These are phyloP conservation scores for Corchorus capsularis DNA, from an alignment of 345 rosid genomes.

Conservation along the genomic window DNA sequence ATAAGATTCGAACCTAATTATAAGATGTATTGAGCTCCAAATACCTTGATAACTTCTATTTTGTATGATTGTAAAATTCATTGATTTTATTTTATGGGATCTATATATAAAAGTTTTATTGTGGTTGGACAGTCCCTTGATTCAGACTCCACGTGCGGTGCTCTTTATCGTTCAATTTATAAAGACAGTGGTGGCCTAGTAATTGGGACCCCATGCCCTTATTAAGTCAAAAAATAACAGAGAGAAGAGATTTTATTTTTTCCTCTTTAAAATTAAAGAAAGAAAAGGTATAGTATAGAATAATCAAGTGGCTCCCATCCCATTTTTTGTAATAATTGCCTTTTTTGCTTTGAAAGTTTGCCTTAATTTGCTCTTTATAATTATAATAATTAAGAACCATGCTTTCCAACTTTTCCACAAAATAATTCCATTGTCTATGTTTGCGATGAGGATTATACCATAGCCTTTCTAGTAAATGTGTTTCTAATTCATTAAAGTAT, in stretches of 20 bases:
- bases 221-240: conserved; percentile 22
- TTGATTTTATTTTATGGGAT: too few relatives aligned
- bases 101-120: conserved; percentile 12
- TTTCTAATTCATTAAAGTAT: background rate
- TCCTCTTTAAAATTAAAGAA: background rate
- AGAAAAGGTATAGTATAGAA: background rate
- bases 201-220: conserved; percentile 13
- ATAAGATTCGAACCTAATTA: too few relatives aligned
- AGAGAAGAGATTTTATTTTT: conserved; percentile 26
- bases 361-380: background rate
- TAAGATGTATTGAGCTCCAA: too few relatives aligned
- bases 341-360: background rate
- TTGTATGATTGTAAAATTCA: too few relatives aligned
- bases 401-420: background rate
- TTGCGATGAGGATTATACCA: background rate
- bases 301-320: conserved; percentile 28
- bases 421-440: conserved; percentile 4
- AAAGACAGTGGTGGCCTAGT: conserved; percentile 41
- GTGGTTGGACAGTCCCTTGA: conserved; percentile 51
- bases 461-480: background rate
- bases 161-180: conserved; percentile 59
- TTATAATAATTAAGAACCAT: background rate
- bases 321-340: conserved; percentile 34
- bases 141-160: conserved; percentile 79
- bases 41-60: too few relatives aligned